phyloP scores from a whole-genome alignment of 495 filamentous ascomycete species.

The Penicillium malachiteum region DNA sequence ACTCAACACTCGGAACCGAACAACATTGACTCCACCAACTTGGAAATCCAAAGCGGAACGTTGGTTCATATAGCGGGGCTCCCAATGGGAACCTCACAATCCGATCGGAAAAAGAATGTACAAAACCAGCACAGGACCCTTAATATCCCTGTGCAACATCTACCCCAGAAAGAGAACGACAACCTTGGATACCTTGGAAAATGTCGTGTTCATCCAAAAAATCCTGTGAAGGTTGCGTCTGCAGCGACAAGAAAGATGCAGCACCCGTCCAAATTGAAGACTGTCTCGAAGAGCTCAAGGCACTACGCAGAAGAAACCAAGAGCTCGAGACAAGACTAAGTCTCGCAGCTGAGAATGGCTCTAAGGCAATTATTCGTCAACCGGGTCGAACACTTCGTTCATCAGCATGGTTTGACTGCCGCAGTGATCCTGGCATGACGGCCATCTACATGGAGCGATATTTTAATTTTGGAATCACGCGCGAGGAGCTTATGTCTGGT shows the following conservation, averaged over 20 bases:
- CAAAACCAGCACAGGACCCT: neutral
- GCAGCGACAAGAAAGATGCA: constrained; percentile 16
- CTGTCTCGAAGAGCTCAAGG: constrained; percentile 22
- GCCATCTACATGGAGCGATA: constrained; percentile 56
- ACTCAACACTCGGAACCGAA: neutral
- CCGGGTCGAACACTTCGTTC: constrained; percentile 43
- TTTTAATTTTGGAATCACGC: constrained; percentile 54
- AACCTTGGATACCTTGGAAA: constrained; percentile 12
- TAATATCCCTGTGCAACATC: neutral
- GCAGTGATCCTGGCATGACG: constrained; percentile 50
- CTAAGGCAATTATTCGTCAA: constrained; percentile 9
- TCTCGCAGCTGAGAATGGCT: constrained; percentile 7
- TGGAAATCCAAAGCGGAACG: neutral
- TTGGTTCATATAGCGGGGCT: constrained; percentile 1
- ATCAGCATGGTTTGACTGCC: constrained; percentile 47
- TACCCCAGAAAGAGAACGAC: neutral
- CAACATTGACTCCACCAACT: neutral
- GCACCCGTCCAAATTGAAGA: constrained; percentile 24
- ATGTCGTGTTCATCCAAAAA: constrained; percentile 37
- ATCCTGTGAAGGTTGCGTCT: constrained; percentile 43
- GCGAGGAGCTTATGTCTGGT: constrained; percentile 52
- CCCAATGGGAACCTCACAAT: constrained; percentile 1
- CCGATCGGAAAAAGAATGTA: constrained; percentile 1
- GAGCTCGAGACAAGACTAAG: constrained; percentile 25
- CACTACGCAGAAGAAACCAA: constrained; percentile 25